phyloP scores from a whole-genome alignment of 176 grass and related monocot species.

The Coix lacrymajobi region DNA sequence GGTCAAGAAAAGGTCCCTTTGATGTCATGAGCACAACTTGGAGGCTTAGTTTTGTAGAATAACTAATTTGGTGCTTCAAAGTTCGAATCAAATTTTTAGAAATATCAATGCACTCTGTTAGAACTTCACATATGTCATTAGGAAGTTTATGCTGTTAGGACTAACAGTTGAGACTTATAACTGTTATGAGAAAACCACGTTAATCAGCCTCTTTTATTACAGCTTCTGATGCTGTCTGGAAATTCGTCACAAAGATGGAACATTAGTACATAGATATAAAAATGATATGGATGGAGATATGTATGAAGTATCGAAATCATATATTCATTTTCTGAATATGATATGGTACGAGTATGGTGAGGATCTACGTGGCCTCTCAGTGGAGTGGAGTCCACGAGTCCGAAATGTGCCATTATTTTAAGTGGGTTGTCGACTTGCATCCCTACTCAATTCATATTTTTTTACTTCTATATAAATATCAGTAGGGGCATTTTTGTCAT shows the following conservation, averaged over 20 bases:
- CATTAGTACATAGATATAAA: not conserved
- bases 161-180: not conserved
- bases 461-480: too few relatives aligned
- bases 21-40: conserved; percentile 37
- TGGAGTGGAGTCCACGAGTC: not conserved
- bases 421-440: too few relatives aligned
- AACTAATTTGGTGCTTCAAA: not conserved
- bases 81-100: not conserved
- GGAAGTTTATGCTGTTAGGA: not conserved
- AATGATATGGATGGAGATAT: not conserved
- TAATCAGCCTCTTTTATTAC: not conserved
- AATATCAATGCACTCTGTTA: conserved; percentile 1
- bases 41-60: not conserved
- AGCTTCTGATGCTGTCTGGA: not conserved
- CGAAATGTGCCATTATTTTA: not conserved
- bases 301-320: not conserved
- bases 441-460: too few relatives aligned
- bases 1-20: conserved; percentile 76
- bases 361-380: not conserved
- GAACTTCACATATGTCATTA: not conserved
- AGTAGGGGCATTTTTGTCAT: too few relatives aligned
- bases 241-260: not conserved
- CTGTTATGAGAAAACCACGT: not conserved
- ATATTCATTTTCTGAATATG: not conserved
- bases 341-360: not conserved